Evolutionary conservation across 2,329 filamentous ascomycete genomes (phyloP), one percentile per base, ranked within the genome.

Genomic region (Talaromyces marneffei): DNA sequence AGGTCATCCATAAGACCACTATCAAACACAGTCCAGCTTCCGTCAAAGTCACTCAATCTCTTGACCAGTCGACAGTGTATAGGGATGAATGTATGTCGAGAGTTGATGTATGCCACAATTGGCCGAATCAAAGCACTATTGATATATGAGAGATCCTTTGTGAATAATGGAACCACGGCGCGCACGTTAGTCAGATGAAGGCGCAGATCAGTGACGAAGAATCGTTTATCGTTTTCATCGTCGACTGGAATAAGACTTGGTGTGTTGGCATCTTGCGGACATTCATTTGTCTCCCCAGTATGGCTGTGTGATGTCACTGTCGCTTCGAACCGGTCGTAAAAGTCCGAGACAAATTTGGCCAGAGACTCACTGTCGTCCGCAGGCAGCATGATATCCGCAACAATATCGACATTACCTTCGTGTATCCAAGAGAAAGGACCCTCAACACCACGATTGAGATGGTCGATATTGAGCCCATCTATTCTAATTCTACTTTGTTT

Each of bases 381-480:
- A 0, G 94, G 94, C 64, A 99, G 90, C 86, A 96, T 93, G 66
- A 99, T 87, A 70, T 99, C 94, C 6, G 94, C 90, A 14, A 97
- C 87, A 64, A 99, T 96, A 72, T 99, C 94, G 42, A 99, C 92
- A 65, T 94, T 96, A 35, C 94, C 94, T 76, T 97, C 91, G 66
- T 95, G 90, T 58, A 99, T 99, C 94, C 94, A 99, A 3, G 91
- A 92, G 74, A 99, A 97, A 0, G 93, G 92, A 0, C 94, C 94
- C 64, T 94, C 87, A 18, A 96, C 91, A 25, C 92, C 92, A 44
- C 92, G 86, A 72, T 99, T 99, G 9, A 99, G 82, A 73, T 99
- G 94, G 69, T 97, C 94, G 59, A 99, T 97, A 71, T 89, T 96
- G 9, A 99, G 82, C 0, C 89, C 92, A 71, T 99, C 94, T 62